Evolutionary conservation across 495 filamentous ascomycete species (phyloP).

Genomic region (Aspergillus funiculosus): DNA sequence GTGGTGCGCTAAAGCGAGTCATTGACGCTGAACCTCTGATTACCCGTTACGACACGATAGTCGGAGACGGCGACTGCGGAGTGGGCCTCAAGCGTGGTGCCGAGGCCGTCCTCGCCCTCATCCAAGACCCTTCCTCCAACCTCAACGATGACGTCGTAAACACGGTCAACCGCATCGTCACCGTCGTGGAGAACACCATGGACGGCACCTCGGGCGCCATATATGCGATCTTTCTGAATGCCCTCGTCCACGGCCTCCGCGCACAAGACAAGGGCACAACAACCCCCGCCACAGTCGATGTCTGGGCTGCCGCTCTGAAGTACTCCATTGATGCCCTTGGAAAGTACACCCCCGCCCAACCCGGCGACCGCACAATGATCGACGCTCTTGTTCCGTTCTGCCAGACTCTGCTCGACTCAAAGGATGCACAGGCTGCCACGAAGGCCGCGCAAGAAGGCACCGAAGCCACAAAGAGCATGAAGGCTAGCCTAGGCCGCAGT

Average conservation of each 20-base stretch:
- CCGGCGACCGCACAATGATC: conserved; percentile 84
- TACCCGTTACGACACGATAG: conserved; percentile 83
- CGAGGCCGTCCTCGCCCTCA: conserved; percentile 68
- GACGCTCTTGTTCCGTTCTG: conserved; percentile 89
- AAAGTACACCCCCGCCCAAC: conserved; percentile 83
- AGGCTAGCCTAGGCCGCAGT: conserved; percentile 75
- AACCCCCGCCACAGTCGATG: conserved; percentile 43
- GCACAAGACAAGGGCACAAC: conserved; percentile 46
- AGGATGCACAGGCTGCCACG: conserved; percentile 63
- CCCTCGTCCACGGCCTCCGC: conserved; percentile 71
- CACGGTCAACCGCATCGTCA: conserved; percentile 69
- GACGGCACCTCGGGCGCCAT: conserved; percentile 94
- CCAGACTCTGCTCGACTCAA: conserved; percentile 55
- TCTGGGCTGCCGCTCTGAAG: conserved; percentile 72
- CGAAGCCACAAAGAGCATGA: conserved; percentile 84
- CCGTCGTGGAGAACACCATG: conserved; percentile 83
- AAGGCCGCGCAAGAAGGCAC: conserved; percentile 70
- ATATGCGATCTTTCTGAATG: conserved; percentile 94
- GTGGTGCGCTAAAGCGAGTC: conserved; percentile 61
- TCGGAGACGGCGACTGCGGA: conserved; percentile 95
- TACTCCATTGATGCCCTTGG: conserved; percentile 64
- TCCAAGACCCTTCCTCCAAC: conserved; percentile 45
- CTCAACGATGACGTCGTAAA: conserved; percentile 63
- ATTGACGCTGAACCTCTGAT: conserved; percentile 77
- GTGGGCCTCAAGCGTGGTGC: conserved; percentile 85